A percentile compares a stretch with the other conserved stretches of the same genome.
phyloP scores from a whole-genome alignment of 208 protist genomes.

The Herpetomonas muscarum region DNA sequence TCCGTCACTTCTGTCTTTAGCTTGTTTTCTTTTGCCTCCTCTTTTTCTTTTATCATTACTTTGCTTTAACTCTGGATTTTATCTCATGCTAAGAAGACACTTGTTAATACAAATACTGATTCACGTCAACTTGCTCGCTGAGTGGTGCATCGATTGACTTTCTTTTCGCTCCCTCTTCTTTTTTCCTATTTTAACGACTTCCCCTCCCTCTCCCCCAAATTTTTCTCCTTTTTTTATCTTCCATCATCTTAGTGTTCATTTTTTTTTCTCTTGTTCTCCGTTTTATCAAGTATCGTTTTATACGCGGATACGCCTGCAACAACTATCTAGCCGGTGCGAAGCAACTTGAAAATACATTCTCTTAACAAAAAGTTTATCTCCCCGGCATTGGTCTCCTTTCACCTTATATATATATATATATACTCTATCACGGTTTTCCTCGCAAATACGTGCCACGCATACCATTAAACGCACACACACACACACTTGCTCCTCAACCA shows the following conservation, averaged over 20 bases:
- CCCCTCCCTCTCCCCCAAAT: not conserved
- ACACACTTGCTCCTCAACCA: too few species aligned
- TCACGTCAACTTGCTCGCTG: too few species aligned
- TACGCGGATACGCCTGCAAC: not conserved
- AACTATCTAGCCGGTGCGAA: not conserved
- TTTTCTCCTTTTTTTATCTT: constrained; percentile 4
- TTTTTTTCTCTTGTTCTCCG: constrained; percentile 1
- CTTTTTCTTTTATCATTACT: constrained; percentile 7
- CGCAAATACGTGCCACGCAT: too few species aligned
- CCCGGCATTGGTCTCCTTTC: constrained; percentile 1
- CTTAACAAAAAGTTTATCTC: not conserved
- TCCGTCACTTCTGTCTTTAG: not conserved
- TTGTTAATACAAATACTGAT: not conserved
- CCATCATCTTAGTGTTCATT: constrained; percentile 1
- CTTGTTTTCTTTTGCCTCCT: constrained; percentile 4
- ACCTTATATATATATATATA: constrained; percentile 8
- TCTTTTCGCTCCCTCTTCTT: constrained; percentile 1
- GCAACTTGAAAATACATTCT: too few species aligned
- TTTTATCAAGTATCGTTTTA: not conserved
- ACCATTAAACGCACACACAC: too few species aligned
- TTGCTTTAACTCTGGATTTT: constrained; percentile 3
- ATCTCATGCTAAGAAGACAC: too few species aligned
- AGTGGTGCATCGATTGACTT: too few species aligned
- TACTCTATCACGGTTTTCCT: too few species aligned
- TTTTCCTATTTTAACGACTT: constrained; percentile 1